Percentiles rank a stretch among this genome's conserved stretches.
Conservation (phyloP, 1,284 basidiomycete genomes). For the Heliocybe sulcata region DNA sequence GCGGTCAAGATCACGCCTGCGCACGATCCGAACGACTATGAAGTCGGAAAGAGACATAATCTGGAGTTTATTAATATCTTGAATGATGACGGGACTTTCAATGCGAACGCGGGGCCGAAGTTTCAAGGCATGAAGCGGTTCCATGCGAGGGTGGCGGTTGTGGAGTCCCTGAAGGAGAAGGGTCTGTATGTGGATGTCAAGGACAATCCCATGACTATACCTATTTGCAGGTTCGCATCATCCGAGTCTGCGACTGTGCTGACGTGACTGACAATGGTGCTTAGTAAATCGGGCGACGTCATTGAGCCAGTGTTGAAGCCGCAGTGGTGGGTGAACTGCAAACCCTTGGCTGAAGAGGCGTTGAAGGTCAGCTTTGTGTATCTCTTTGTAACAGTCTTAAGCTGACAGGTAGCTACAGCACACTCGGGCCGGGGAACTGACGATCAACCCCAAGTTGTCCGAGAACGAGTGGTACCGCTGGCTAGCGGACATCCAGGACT, state of each 20-base stretch:
- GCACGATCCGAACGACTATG: conserved; percentile 97
- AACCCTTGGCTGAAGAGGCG: conserved; percentile 87
- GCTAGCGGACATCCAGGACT: conserved; percentile 96
- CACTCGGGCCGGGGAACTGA: conserved; percentile 79
- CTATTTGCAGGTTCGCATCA: conserved; percentile 69
- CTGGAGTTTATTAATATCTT: conserved; percentile 94
- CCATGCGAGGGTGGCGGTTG: conserved; percentile 83
- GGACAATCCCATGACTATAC: conserved; percentile 95
- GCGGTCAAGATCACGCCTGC: conserved; percentile 99
- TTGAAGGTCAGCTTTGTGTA: conserved; percentile 49
- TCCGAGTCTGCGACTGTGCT: neutral
- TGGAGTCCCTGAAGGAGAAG: conserved; percentile 81
- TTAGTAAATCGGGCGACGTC: conserved; percentile 89
- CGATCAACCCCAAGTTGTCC: conserved; percentile 79
- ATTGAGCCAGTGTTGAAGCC: conserved; percentile 97
- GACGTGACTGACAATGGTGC: neutral
- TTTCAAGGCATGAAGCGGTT: conserved; percentile 96
- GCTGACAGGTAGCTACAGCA: conserved; percentile 43
- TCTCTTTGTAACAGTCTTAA: neutral
- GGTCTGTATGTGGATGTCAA: conserved; percentile 90
- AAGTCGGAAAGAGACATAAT: conserved; percentile 85
- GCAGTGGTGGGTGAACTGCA: conserved; percentile 99
- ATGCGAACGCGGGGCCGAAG: conserved; percentile 78
- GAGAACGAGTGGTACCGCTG: conserved; percentile 97
- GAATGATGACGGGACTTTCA: conserved; percentile 97